These are phyloP conservation scores for Trifolium pratense DNA, from an alignment of 306 rosid genomes.

Conservation along the genomic window DNA sequence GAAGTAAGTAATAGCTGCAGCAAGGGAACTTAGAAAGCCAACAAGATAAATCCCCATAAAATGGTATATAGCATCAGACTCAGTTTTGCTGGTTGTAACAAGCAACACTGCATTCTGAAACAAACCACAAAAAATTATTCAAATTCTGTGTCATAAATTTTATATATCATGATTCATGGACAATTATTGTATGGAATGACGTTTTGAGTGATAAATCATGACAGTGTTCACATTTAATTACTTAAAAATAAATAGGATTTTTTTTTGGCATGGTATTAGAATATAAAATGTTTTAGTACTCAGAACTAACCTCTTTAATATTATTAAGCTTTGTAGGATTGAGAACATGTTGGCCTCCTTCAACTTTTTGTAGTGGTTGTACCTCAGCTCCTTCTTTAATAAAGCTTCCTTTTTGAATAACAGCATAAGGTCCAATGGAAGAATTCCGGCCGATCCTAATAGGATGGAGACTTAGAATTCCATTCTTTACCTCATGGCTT, in stretches of 20 bases:
- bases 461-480: conserved; percentile 71
- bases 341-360: conserved; percentile 53
- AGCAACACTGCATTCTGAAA: conserved; percentile 57
- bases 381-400: conserved; percentile 69
- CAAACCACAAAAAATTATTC: background rate
- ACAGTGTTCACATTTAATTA: background rate
- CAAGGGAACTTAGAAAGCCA: conserved; percentile 74
- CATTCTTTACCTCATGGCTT: conserved; percentile 92
- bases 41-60: conserved; percentile 79
- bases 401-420: conserved; percentile 74
- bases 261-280: background rate
- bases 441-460: conserved; percentile 70
- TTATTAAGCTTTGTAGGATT: conserved; percentile 49
- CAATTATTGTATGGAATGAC: background rate
- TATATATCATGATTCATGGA: background rate
- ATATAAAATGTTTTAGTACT: conserved; percentile 7
- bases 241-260: background rate
- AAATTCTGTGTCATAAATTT: background rate
- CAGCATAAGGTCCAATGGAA: conserved; percentile 81
- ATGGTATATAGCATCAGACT: conserved; percentile 55
- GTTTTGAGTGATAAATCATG: conserved; percentile 9
- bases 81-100: conserved; percentile 38
- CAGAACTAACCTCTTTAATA: conserved; percentile 60
- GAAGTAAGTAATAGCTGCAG: conserved; percentile 72
- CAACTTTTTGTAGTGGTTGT: conserved; percentile 71